A percentile compares a stretch with the other conserved stretches of the same genome.
phyloP scores from a whole-genome alignment of 2,329 filamentous ascomycete species.

The Xylaria sp. region DNA sequence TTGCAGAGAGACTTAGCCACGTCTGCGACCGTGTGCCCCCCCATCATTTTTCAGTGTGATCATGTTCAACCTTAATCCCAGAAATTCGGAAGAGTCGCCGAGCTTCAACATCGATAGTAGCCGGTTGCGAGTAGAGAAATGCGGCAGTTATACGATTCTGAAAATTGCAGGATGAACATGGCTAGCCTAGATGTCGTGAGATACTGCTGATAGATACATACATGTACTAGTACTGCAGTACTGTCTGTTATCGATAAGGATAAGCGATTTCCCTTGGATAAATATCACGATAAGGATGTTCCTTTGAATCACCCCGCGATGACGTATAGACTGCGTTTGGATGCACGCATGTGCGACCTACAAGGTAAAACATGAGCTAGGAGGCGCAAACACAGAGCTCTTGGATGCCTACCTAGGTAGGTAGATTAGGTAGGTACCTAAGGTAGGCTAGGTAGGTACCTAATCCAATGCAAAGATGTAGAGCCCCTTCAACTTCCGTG shows the following conservation, averaged over 20 bases:
- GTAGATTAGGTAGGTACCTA: neutral
- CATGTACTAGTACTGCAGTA: too few species aligned
- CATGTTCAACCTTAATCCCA: too few species aligned
- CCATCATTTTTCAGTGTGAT: neutral
- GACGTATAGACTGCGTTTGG: conserved; percentile 31
- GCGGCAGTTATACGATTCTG: too few species aligned
- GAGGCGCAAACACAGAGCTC: conserved; percentile 12
- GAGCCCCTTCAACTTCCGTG: conserved; percentile 2
- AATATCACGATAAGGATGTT: neutral
- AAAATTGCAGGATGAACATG: too few species aligned
- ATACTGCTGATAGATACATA: too few species aligned
- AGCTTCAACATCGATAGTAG: too few species aligned
- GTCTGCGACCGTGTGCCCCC: neutral
- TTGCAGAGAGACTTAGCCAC: neutral
- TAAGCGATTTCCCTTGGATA: too few species aligned
- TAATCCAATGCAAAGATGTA: neutral
- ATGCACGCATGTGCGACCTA: conserved; percentile 11
- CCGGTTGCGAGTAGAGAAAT: too few species aligned
- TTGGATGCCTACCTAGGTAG: neutral
- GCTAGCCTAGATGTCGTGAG: too few species aligned
- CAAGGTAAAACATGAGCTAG: neutral
- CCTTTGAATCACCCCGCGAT: conserved; percentile 12
- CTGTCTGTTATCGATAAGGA: too few species aligned
- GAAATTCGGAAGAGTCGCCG: too few species aligned
- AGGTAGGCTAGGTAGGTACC: too few species aligned